Evolutionary conservation across 2,329 filamentous ascomycete species (phyloP), one percentile per base, ranked within the genome.

Genomic region (Intubia oerlemansii): DNA sequence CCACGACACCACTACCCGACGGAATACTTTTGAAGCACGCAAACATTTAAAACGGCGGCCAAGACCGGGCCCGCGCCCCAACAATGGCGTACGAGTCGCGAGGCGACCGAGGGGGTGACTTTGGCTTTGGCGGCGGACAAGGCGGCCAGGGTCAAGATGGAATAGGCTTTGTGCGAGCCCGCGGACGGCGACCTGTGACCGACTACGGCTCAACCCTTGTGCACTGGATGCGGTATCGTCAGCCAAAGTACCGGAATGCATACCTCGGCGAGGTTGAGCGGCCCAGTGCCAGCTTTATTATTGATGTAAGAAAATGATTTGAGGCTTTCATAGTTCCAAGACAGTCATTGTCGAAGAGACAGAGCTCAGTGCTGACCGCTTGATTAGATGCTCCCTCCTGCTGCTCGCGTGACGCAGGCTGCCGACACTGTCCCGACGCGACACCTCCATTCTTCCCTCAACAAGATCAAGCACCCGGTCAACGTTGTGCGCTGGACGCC

Each of bases 401-500:
- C 74, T 24, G 82, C 79, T 20, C 65, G 79, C 45, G 57, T 71
- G 29, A 64, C 71, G 38, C 72, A 66, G 36, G 71, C 84, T 13
- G 81, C 74, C 33, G 82, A 93, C 47, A 77, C 80, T 2, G 77
- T 98, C 25, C 85, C 88, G 10, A 78, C 80, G n/a, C 85, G 88
- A 42, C 84, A 93, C 46, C 64, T 98, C 23, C 88, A 98, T 47
- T 90, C 88, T n/a, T 95, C 88, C 1, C 66, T 95, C 6, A 95
- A 95, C 55, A 98, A 98, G 47, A 84, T 91, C 44, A 91, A 92
- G 45, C 88, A 95, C 41, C 88, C 88, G 2, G 79, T 98, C 44
- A 95, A 93, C 38, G 80, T 95, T 7, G 85, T 98, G 23, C 69
- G 81, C 48, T 98, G 88, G 88, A 98, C 90, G 11, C 88, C 88